phyloP scores from a whole-genome alignment of 495 filamentous ascomycete genomes.

The Tricharina praecox region DNA sequence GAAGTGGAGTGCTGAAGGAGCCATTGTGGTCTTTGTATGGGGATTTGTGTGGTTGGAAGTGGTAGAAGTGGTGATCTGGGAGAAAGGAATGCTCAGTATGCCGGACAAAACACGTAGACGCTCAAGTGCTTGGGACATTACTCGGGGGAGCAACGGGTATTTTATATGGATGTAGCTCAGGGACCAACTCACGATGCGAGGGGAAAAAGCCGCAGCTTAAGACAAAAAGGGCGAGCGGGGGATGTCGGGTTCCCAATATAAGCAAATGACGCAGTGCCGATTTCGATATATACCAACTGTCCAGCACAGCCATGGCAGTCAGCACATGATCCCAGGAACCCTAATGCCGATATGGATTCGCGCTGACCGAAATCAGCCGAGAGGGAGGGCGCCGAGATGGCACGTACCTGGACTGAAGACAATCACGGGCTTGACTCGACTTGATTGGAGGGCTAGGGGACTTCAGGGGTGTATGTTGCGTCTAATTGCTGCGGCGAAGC shows the following conservation, averaged over 20 bases:
- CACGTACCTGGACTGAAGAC: neutral
- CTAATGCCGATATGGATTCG: neutral
- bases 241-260: too few species aligned
- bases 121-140: neutral
- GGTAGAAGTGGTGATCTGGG: neutral
- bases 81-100: neutral
- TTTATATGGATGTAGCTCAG: neutral
- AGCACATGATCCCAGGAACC: neutral
- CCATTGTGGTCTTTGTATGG: neutral
- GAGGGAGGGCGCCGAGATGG: neutral
- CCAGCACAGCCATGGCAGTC: too few species aligned
- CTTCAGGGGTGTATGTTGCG: neutral
- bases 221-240: neutral
- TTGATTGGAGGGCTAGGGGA: too few species aligned
- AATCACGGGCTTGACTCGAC: neutral
- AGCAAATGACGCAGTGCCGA: too few species aligned
- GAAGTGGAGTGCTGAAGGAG: constrained; percentile 44
- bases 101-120: neutral
- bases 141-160: neutral
- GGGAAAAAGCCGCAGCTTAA: neutral
- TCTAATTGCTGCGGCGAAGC: neutral
- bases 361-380: neutral
- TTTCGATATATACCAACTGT: too few species aligned
- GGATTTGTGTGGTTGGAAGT: neutral
- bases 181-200: neutral